A percentile compares a stretch with the other conserved stretches of the same genome.
Evolutionary conservation across 1,284 basidiomycete genomes (phyloP).

Genomic region (Naganishia cerealis): DNA sequence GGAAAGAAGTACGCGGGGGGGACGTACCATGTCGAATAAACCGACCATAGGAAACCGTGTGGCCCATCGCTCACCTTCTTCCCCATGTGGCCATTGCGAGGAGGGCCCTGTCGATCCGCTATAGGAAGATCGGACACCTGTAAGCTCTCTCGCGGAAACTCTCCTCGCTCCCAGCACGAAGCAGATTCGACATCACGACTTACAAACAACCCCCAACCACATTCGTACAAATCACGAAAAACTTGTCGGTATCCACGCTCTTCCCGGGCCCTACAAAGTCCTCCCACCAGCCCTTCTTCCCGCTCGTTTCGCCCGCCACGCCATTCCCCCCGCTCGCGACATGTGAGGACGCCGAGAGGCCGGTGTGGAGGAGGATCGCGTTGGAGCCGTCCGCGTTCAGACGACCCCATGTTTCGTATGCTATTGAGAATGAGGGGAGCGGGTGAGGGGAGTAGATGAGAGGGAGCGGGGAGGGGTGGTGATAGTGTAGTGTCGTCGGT

Average conservation of each 20-base stretch:
- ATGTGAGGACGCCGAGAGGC: slow-evolving; percentile 91
- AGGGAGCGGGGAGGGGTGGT: slow-evolving; percentile 64
- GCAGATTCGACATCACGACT: background rate
- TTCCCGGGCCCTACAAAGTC: slow-evolving; percentile 94
- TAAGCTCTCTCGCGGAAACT: no score
- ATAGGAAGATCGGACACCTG: no score
- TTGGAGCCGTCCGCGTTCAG: slow-evolving; percentile 78
- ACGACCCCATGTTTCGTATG: slow-evolving; percentile 97
- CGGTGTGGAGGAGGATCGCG: slow-evolving; percentile 94
- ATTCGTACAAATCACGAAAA: slow-evolving; percentile 94
- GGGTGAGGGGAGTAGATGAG: slow-evolving; percentile 71
- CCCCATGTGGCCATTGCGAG: slow-evolving; percentile 59
- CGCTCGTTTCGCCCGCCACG: slow-evolving; percentile 60
- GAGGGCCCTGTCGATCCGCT: slow-evolving; percentile 87
- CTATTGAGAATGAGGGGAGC: slow-evolving; percentile 69
- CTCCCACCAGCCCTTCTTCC: slow-evolving; percentile 87
- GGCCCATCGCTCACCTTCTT: slow-evolving; percentile 72
- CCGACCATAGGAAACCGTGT: slow-evolving; percentile 88
- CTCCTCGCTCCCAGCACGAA: no score
- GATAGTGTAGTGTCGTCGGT: slow-evolving; percentile 58
- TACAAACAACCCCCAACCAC: slow-evolving; percentile 91
- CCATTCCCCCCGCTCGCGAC: slow-evolving; percentile 81
- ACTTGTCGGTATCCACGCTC: slow-evolving; percentile 87
- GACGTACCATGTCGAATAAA: slow-evolving; percentile 85
- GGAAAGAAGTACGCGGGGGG: background rate